Base-by-base conservation (phyloP, 495 filamentous ascomycete species). In the Stereocaulon alpinum region DNA sequence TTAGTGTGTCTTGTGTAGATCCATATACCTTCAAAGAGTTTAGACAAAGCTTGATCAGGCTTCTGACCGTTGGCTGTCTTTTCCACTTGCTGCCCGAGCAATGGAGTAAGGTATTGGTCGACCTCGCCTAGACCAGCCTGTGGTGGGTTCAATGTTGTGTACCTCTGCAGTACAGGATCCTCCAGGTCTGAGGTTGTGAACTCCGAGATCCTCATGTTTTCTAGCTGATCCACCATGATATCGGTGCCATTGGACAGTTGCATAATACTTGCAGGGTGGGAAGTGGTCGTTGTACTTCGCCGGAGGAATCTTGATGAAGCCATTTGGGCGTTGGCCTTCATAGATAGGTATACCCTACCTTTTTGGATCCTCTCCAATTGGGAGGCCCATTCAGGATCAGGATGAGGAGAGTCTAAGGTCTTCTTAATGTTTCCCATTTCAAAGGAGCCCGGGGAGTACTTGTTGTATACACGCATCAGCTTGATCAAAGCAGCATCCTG, bases 381-480 rank as follows among this genome's bases (percentile, higher is more conserved):
- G 55, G 75, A 76, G 43, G 84, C 76, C 91, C 91, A 96, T 73
- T 91, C 84, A 3, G 75, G 77, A 67, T 89, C 84, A 22, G 88
- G 86, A 67, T 90, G 83, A 77, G 91, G 55, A 41, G 44, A 41
- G 0, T 47, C 24, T 2, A 43, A 14, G 17, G 34, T 34, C 20
- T 32, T 52, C 12, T 34, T 42, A 27, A 48, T 6, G 57, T 43
- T 51, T 17, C n/a, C 43, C 12, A 32, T 6, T 10, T 43, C 61
- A 24, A 61, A 43, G 14, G 40, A 54, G 70, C 94, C 89, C 6
- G 91, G 89, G 66, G 89, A 93, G 66, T 92, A 93, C 67, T 90
- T 88, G 65, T 93, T 93, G 73, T 86, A 95, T 9, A 91, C 78
- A 58, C 82, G 80, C 29, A 95, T 76, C n/a, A 96, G 76, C n/a